Evolutionary conservation across 495 filamentous ascomycete species (phyloP).

Genomic region (Patellaria atrata): DNA sequence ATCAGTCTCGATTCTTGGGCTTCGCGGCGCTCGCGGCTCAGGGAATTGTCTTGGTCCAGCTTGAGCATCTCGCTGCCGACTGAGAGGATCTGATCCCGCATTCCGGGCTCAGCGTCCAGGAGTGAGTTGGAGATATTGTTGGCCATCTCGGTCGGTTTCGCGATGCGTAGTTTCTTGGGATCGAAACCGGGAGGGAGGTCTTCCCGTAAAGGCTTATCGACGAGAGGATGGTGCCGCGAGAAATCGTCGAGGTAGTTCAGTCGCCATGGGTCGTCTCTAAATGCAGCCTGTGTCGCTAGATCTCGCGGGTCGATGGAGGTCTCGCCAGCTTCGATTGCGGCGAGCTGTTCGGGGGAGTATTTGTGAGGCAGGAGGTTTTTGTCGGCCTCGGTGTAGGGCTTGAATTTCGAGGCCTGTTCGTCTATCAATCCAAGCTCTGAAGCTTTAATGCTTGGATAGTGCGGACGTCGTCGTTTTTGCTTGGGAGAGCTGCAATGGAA

Average conservation of each 20-base stretch:
- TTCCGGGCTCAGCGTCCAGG: no score
- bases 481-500: constrained; percentile 35
- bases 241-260: constrained; percentile 77
- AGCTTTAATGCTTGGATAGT: constrained; percentile 26
- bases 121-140: no score
- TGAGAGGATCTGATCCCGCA: no score
- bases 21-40: no score
- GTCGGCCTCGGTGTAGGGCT: constrained; percentile 55
- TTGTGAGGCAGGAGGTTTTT: constrained; percentile 42
- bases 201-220: no score
- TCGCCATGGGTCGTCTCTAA: constrained; percentile 54
- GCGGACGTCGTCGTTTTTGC: constrained; percentile 23
- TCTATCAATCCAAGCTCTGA: constrained; percentile 18
- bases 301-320: constrained; percentile 64
- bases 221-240: no score
- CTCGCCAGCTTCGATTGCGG: constrained; percentile 78
- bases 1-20: no score
- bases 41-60: no score
- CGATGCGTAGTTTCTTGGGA: no score
- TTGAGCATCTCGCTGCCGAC: no score
- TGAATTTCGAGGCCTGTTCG: constrained; percentile 33
- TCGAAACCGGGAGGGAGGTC: constrained; percentile 22
- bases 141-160: no score
- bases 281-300: constrained; percentile 52
- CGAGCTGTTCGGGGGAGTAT: constrained; percentile 70